Conservation (phyloP, 2,329 filamentous ascomycete species). For the Trichoderma sp. region DNA sequence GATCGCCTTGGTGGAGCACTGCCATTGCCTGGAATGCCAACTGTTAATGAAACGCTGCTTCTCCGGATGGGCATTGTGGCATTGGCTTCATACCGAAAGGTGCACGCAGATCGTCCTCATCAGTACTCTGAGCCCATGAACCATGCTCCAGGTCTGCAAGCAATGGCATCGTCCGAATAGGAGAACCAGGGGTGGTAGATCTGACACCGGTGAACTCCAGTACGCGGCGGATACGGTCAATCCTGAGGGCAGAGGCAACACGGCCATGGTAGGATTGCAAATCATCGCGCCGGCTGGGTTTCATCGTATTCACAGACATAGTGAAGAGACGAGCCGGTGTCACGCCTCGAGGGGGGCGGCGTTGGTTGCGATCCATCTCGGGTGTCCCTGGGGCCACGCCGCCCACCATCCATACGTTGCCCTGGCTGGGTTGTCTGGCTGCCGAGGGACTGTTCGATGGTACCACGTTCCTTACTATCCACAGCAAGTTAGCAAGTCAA, state of each 20-base stretch:
- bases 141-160: conserved; percentile 1
- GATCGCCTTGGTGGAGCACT: conserved; percentile 39
- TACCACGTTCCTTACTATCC: conserved; percentile 34
- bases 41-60: conserved; percentile 23
- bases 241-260: conserved; percentile 77
- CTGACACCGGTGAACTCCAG: conserved; percentile 54
- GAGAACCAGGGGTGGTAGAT: conserved; percentile 24
- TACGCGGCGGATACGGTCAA: conserved; percentile 70
- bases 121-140: conserved; percentile 17
- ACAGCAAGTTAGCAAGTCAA: not conserved
- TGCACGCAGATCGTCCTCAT: conserved; percentile 33
- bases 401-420: conserved; percentile 76
- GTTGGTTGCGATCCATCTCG: conserved; percentile 64
- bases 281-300: conserved; percentile 58
- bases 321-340: conserved; percentile 70
- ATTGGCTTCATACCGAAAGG: not conserved
- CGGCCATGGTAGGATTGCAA: conserved; percentile 70
- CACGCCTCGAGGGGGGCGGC: conserved; percentile 66
- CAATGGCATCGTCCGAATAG: not conserved
- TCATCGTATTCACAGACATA: conserved; percentile 50
- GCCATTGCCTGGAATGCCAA: conserved; percentile 28
- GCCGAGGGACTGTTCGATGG: conserved; percentile 33
- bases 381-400: conserved; percentile 61
- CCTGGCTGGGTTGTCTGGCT: conserved; percentile 61
- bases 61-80: not conserved